Percentiles rank a stretch among this genome's conserved stretches.
Evolutionary conservation across 495 filamentous ascomycete species (phyloP).

Genomic region (Sporormia fimetaria): DNA sequence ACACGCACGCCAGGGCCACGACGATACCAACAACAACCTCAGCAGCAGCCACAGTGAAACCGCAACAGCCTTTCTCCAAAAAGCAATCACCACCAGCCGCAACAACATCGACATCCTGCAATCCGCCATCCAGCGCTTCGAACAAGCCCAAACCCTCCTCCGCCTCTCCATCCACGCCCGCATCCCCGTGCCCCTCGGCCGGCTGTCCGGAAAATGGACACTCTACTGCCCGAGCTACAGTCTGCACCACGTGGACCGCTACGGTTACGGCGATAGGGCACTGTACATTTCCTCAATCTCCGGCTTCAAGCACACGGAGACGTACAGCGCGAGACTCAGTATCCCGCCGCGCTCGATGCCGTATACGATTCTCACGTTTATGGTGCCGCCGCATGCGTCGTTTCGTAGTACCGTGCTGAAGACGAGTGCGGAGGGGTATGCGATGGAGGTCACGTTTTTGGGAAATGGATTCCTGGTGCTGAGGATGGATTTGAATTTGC

Average conservation of each 20-base stretch:
- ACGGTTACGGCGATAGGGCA: slow-evolving; percentile 10
- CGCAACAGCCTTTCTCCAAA: too few relatives aligned
- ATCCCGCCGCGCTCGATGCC: slow-evolving; percentile 11
- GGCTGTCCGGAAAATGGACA: slow-evolving; percentile 9
- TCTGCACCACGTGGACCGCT: slow-evolving; percentile 12
- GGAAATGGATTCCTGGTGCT: slow-evolving; percentile 18
- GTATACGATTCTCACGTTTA: slow-evolving; percentile 6
- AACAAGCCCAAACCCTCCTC: slow-evolving; percentile 9
- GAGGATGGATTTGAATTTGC: slow-evolving; percentile 12
- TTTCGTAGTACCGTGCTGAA: slow-evolving; percentile 9
- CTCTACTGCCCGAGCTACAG: slow-evolving; percentile 18
- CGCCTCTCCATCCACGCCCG: slow-evolving; percentile 4
- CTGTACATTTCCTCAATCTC: slow-evolving; percentile 6
- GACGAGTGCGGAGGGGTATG: slow-evolving; percentile 10
- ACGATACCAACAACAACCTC: background rate
- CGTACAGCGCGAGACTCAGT: slow-evolving; percentile 9
- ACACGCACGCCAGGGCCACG: slow-evolving; percentile 2
- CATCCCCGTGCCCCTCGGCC: slow-evolving; percentile 13
- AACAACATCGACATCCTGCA: background rate
- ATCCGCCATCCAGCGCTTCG: background rate
- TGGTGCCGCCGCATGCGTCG: slow-evolving; percentile 14
- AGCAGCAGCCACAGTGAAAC: background rate
- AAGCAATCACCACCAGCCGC: too few relatives aligned
- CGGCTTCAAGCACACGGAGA: slow-evolving; percentile 5
- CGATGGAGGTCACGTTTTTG: slow-evolving; percentile 12